A percentile compares a stretch with the other conserved stretches of the same genome.
phyloP scores from a whole-genome alignment of 1,284 basidiomycete genomes.

The Pseudozyma tsukubaensis region DNA sequence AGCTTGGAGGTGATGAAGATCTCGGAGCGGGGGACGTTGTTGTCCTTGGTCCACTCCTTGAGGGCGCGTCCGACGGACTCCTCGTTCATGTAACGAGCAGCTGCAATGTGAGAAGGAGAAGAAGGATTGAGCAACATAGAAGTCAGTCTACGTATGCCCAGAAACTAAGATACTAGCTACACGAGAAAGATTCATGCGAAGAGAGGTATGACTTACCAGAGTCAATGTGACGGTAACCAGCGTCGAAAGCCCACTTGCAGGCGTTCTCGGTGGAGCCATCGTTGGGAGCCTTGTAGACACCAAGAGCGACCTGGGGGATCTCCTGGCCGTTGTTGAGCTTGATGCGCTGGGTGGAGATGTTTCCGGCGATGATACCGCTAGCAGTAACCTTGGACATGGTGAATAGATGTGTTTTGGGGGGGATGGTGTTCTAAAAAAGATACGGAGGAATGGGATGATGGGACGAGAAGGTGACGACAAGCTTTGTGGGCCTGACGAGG shows the following conservation, averaged over 20 bases:
- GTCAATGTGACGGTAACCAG: slow-evolving; percentile 68
- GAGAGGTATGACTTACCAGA: slow-evolving; percentile 47
- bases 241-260: slow-evolving; percentile 67
- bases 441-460: slow-evolving; percentile 8
- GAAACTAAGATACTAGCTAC: no score
- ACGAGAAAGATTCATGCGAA: neutral
- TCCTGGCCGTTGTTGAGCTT: slow-evolving; percentile 64
- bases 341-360: slow-evolving; percentile 64
- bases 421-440: slow-evolving; percentile 6
- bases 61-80: slow-evolving; percentile 68
- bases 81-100: slow-evolving; percentile 67
- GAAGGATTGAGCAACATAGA: neutral
- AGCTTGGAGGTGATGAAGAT: slow-evolving; percentile 69
- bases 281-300: slow-evolving; percentile 68
- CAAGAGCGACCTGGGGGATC: slow-evolving; percentile 66
- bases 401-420: slow-evolving; percentile 12
- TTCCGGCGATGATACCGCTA: slow-evolving; percentile 45
- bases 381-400: slow-evolving; percentile 54
- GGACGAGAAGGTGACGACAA: slow-evolving; percentile 17
- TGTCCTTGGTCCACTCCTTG: slow-evolving; percentile 58
- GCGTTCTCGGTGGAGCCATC: slow-evolving; percentile 67
- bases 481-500: slow-evolving; percentile 22
- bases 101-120: slow-evolving; percentile 11
- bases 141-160: neutral
- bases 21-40: slow-evolving; percentile 65